Evolutionary conservation across 2,329 filamentous ascomycete species (phyloP).

Genomic region (Colletotrichum liriopes): DNA sequence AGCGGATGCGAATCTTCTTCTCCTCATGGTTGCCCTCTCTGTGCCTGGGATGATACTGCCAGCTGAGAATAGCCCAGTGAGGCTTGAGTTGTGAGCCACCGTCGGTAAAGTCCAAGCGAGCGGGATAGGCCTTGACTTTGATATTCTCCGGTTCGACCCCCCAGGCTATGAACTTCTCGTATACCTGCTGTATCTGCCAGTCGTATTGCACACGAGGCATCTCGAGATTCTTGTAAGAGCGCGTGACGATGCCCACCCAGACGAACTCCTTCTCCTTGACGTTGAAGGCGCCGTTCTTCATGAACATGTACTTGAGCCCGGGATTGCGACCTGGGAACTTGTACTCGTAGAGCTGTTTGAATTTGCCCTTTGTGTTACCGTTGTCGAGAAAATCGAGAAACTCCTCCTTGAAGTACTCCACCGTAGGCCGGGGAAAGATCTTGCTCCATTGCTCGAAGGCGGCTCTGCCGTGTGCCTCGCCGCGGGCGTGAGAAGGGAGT

Average conservation of each 20-base stretch:
- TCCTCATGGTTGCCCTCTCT: neutral
- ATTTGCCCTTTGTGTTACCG: constrained; percentile 16
- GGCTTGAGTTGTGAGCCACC: neutral
- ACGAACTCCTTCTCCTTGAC: constrained; percentile 24
- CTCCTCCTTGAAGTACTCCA: constrained; percentile 26
- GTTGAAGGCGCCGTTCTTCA: constrained; percentile 15
- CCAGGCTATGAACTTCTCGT: constrained; percentile 5
- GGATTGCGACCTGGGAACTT: constrained; percentile 17
- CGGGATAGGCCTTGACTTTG: neutral
- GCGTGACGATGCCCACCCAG: constrained; percentile 32
- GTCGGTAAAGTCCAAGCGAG: neutral
- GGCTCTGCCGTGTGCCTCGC: neutral
- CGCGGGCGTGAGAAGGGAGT: constrained; percentile 24
- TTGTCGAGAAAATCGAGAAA: constrained; percentile 15
- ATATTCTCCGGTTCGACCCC: constrained; percentile 16
- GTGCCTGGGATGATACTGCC: constrained; percentile 39
- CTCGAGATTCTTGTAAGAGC: neutral
- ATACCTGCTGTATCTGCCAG: constrained; percentile 16
- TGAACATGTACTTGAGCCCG: constrained; percentile 14
- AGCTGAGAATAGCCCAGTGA: constrained; percentile 21
- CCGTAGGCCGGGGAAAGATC: constrained; percentile 1
- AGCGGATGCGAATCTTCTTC: constrained; percentile 28
- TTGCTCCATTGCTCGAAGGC: neutral
- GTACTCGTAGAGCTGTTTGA: neutral
- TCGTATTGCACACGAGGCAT: constrained; percentile 8